Conservation (phyloP, 805 yeast species). For the Saccharomyces mikatae region DNA sequence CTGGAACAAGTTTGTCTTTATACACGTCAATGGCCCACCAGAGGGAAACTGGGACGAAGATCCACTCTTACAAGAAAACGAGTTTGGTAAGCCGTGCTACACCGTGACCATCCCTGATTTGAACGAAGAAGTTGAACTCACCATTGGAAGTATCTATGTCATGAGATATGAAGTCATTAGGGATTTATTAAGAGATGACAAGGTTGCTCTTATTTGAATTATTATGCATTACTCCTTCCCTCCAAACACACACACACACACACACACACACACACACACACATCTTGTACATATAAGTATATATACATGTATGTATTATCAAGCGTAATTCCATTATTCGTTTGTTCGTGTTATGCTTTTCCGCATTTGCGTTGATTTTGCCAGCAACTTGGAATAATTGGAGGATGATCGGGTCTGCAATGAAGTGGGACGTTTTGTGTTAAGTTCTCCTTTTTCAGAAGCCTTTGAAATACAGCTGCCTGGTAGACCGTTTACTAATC, state of each 20-base stretch:
- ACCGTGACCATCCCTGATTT: constrained; percentile 38
- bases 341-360: neutral
- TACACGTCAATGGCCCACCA: constrained; percentile 29
- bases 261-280: no score
- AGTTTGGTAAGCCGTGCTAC: constrained; percentile 29
- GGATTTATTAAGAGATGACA: constrained; percentile 34
- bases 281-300: neutral
- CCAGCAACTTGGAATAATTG: constrained; percentile 4
- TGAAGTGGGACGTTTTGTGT: neutral
- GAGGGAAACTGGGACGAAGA: constrained; percentile 9
- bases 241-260: neutral
- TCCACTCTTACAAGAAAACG: constrained; percentile 35
- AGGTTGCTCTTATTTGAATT: constrained; percentile 21
- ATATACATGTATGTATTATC: neutral
- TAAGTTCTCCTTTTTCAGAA: neutral
- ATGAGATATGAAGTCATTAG: constrained; percentile 54
- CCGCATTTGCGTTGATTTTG: constrained; percentile 1
- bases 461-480: neutral
- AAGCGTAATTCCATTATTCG: neutral
- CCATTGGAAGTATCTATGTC: constrained; percentile 62
- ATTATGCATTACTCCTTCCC: neutral
- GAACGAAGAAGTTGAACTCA: constrained; percentile 47
- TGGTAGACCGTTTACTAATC: constrained; percentile 32
- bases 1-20: constrained; percentile 66
- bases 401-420: constrained; percentile 1